These are phyloP conservation scores for Teunomyces panamensis DNA, from an alignment of 805 yeast genomes.

Conservation along the genomic window DNA sequence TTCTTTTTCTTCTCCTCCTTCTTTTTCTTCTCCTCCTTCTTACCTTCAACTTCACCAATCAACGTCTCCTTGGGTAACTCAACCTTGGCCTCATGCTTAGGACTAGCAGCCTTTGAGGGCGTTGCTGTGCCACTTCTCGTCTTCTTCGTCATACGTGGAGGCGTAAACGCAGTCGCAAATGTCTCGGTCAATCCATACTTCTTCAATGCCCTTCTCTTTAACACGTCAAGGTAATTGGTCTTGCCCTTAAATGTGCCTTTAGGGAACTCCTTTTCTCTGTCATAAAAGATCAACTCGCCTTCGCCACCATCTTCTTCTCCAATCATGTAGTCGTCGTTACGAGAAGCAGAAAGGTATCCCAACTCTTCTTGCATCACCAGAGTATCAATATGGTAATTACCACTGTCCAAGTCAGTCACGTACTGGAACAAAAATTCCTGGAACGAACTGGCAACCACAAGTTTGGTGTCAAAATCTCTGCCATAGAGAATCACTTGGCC, in stretches of 20 bases:
- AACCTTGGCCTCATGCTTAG: constrained; percentile 22
- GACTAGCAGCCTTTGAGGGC: constrained; percentile 8
- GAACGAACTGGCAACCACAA: constrained; percentile 59
- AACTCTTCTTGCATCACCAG: constrained; percentile 28
- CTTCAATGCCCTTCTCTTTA: constrained; percentile 41
- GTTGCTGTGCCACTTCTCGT: background rate
- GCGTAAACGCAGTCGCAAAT: constrained; percentile 38
- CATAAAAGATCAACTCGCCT: constrained; percentile 40
- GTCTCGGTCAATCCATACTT: constrained; percentile 37
- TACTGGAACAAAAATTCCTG: constrained; percentile 40
- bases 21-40: constrained; percentile 1
- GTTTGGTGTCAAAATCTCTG: constrained; percentile 88
- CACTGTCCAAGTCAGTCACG: constrained; percentile 40
- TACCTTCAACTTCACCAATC: constrained; percentile 24
- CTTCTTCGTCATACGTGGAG: constrained; percentile 20
- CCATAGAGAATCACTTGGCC: constrained; percentile 95
- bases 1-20: background rate
- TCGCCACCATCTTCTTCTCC: constrained; percentile 46
- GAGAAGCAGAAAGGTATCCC: constrained; percentile 36
- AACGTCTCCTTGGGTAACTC: constrained; percentile 42
- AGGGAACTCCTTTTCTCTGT: constrained; percentile 36
- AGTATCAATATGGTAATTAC: constrained; percentile 38
- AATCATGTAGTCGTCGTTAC: constrained; percentile 40
- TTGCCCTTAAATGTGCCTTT: constrained; percentile 20
- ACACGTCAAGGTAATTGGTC: constrained; percentile 40